phyloP scores from a whole-genome alignment of 2,329 filamentous ascomycete genomes.

The Botryotinia convoluta region DNA sequence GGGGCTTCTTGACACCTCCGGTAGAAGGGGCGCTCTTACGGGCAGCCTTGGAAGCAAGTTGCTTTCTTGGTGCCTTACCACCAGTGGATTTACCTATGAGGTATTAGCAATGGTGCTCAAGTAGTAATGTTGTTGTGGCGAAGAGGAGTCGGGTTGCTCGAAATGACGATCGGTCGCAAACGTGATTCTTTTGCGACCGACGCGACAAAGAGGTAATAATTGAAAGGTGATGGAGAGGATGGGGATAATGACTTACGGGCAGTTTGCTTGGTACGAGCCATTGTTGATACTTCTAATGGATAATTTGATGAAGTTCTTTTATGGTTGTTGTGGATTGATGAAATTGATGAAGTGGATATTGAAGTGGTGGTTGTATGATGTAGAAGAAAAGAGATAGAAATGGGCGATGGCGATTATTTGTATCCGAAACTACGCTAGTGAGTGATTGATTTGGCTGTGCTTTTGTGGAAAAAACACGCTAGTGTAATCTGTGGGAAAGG shows the following conservation, averaged over 20 bases:
- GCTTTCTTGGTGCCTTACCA: slow-evolving; percentile 84
- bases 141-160: slow-evolving; percentile 21
- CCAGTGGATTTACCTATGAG: slow-evolving; percentile 64
- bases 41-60: slow-evolving; percentile 96
- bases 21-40: slow-evolving; percentile 98
- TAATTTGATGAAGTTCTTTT: slow-evolving; percentile 15
- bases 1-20: slow-evolving; percentile 41
- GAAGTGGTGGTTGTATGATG: slow-evolving; percentile 35
- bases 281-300: slow-evolving; percentile 32
- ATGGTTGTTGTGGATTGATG: slow-evolving; percentile 29
- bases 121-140: not conserved
- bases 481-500: not conserved
- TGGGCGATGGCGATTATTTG: slow-evolving; percentile 38
- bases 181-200: slow-evolving; percentile 32
- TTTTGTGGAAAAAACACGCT: slow-evolving; percentile 11
- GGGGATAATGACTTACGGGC: slow-evolving; percentile 22
- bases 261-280: slow-evolving; percentile 42
- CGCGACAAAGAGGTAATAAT: slow-evolving; percentile 12
- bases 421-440: slow-evolving; percentile 33
- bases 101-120: slow-evolving; percentile 31
- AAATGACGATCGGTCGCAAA: slow-evolving; percentile 24
- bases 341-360: slow-evolving; percentile 13
- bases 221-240: not conserved
- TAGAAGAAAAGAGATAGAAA: slow-evolving; percentile 32
- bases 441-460: slow-evolving; percentile 29